Evolutionary conservation across 768 basidiomycete species (phyloP).

Genomic region (Tylopilus cervinicoccineus): DNA sequence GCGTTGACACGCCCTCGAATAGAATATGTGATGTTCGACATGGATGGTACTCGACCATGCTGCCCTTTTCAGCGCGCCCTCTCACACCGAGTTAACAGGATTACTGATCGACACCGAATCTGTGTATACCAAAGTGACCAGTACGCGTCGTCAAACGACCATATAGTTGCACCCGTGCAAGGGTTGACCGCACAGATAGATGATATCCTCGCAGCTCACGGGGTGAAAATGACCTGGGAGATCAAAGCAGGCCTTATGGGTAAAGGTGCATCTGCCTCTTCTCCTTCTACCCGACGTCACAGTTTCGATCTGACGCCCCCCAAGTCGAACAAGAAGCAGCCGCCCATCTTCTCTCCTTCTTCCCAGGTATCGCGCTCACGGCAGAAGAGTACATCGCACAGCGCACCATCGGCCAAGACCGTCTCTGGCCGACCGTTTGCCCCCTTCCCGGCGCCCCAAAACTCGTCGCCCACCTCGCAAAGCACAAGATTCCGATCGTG

Average conservation of each 20-base stretch:
- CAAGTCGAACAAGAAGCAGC: conserved; percentile 64
- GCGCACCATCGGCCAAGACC: conserved; percentile 56
- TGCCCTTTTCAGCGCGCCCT: neutral
- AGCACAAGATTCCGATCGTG: conserved; percentile 69
- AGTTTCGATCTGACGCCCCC: neutral
- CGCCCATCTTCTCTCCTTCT: conserved; percentile 69
- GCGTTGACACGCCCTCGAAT: conserved; percentile 23
- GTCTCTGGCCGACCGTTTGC: conserved; percentile 62
- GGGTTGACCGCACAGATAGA: conserved; percentile 39
- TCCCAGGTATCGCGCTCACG: conserved; percentile 67
- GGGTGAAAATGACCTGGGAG: conserved; percentile 81
- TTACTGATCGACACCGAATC: conserved; percentile 74
- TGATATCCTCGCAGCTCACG: conserved; percentile 65
- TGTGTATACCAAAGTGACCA: conserved; percentile 76
- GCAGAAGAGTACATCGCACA: conserved; percentile 55
- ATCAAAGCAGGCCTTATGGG: conserved; percentile 91
- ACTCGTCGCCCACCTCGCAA: conserved; percentile 67
- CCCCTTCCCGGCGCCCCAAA: conserved; percentile 71
- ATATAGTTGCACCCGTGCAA: neutral
- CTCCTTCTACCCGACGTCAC: neutral
- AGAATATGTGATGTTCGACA: conserved; percentile 69
- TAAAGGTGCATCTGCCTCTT: conserved; percentile 47
- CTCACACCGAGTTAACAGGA: conserved; percentile 37
- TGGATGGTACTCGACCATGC: conserved; percentile 51
- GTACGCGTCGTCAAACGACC: conserved; percentile 36